phyloP scores from a whole-genome alignment of 768 basidiomycete species.

The Nidula microcarpa region DNA sequence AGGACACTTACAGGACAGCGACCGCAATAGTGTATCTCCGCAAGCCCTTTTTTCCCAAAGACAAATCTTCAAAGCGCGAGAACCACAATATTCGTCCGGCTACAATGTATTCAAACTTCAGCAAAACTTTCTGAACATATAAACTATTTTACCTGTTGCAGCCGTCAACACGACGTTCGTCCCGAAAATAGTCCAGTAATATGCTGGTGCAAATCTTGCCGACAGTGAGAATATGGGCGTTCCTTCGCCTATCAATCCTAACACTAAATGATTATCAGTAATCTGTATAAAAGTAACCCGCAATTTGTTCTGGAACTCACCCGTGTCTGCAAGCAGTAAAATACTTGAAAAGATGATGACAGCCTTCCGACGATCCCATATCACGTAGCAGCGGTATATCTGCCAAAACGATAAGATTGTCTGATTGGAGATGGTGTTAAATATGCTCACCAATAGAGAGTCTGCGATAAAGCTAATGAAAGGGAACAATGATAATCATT shows the following conservation, averaged over 20 bases:
- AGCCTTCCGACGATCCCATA: conserved; percentile 13
- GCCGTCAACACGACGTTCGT: conserved; percentile 18
- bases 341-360: conserved; percentile 6
- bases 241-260: conserved; percentile 13
- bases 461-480: conserved; percentile 5
- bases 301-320: not conserved
- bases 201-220: conserved; percentile 8
- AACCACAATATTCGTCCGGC: conserved; percentile 17
- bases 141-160: conserved; percentile 13
- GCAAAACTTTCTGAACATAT: not conserved
- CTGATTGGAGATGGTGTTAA: too few relatives aligned
- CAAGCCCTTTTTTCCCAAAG: conserved; percentile 1
- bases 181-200: conserved; percentile 19
- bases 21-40: conserved; percentile 8
- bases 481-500: not conserved
- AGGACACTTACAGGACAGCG: conserved; percentile 8
- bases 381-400: conserved; percentile 7
- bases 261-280: conserved; percentile 7
- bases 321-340: conserved; percentile 10
- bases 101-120: not conserved
- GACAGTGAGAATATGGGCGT: not conserved
- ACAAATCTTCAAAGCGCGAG: conserved; percentile 5
- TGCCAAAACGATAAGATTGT: not conserved
- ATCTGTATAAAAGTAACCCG: too few relatives aligned
- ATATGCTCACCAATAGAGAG: conserved; percentile 2